Percentiles rank a stretch among this genome's conserved stretches.
phyloP scores from a whole-genome alignment of 176 grass and related monocot species.

The Echinochloa phyllopogon region DNA sequence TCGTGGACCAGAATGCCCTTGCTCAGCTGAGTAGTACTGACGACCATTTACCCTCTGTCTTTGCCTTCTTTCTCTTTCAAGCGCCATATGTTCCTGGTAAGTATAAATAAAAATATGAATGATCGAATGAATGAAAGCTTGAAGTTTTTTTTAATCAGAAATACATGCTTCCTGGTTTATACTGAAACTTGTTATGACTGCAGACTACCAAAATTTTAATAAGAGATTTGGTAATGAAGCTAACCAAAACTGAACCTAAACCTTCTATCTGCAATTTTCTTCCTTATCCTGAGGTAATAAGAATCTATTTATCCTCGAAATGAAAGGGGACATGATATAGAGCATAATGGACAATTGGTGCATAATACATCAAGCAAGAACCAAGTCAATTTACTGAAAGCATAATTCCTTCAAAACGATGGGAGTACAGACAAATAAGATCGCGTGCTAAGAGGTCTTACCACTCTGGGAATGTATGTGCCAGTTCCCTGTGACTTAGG shows the following conservation, averaged over 20 bases:
- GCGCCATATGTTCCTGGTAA: slow-evolving; percentile 16
- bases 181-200: too few species aligned
- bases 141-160: background rate
- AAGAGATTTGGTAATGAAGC: too few species aligned
- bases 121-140: slow-evolving; percentile 7
- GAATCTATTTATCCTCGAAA: slow-evolving; percentile 3
- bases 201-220: too few species aligned
- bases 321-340: slow-evolving; percentile 7
- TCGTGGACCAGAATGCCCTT: background rate
- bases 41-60: background rate
- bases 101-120: slow-evolving; percentile 20
- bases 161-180: background rate
- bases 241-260: background rate
- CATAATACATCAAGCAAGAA: background rate
- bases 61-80: slow-evolving; percentile 32
- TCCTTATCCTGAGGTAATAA: background rate
- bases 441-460: slow-evolving; percentile 32
- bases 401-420: background rate
- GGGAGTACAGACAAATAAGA: slow-evolving; percentile 18
- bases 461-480: slow-evolving; percentile 48
- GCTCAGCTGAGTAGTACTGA: background rate
- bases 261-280: background rate
- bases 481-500: slow-evolving; percentile 43
- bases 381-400: slow-evolving; percentile 26
- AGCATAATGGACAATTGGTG: background rate